Evolutionary conservation across 495 filamentous ascomycete species (phyloP).

Genomic region (Tetracladium setigerum): DNA sequence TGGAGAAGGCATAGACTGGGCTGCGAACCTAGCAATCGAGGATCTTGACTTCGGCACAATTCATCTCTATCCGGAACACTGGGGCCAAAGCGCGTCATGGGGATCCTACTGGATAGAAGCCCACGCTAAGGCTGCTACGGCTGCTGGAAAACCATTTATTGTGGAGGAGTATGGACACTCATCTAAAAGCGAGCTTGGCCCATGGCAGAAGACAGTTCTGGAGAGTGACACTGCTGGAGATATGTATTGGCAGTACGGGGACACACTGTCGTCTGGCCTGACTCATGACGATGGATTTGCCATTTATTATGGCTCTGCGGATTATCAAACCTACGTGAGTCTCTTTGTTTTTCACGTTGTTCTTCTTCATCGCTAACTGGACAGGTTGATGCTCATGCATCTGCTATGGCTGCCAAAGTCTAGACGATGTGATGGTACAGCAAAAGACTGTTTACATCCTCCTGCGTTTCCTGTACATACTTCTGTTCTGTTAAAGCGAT

Average conservation of each 20-base stretch:
- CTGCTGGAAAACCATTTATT: conserved; percentile 51
- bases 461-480: too few species aligned
- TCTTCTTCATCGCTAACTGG: too few species aligned
- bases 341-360: too few species aligned
- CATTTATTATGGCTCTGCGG: conserved; percentile 46
- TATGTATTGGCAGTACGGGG: conserved; percentile 26
- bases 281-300: conserved; percentile 49
- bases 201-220: conserved; percentile 16
- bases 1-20: conserved; percentile 48
- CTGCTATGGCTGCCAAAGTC: too few species aligned
- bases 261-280: conserved; percentile 25
- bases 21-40: conserved; percentile 39
- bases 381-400: too few species aligned
- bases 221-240: conserved; percentile 14
- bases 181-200: background rate
- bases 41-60: conserved; percentile 56
- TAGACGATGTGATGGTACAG: too few species aligned
- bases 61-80: conserved; percentile 48
- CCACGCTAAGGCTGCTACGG: conserved; percentile 45
- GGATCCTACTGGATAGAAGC: conserved; percentile 49
- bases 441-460: too few species aligned
- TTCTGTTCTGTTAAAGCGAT: too few species aligned
- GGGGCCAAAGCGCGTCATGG: conserved; percentile 32
- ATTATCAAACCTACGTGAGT: conserved; percentile 45
- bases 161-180: conserved; percentile 43